Base-by-base conservation (phyloP, 2,329 filamentous ascomycete genomes). In the Botryotinia convoluta region DNA sequence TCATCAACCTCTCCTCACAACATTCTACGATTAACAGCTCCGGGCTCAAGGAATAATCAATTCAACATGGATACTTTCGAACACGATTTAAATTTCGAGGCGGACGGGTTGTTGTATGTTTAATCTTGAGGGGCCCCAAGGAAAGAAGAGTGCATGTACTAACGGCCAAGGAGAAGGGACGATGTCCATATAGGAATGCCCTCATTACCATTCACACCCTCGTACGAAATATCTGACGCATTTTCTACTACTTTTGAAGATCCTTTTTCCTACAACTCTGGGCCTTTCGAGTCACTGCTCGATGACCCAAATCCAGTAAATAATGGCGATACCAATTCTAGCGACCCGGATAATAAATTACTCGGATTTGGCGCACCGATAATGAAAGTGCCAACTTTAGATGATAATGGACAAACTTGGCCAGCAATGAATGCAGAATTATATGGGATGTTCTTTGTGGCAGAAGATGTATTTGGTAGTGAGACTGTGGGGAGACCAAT, bases 371-470 rank as follows among this genome's bases (percentile, higher is more conserved):
- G 90, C 0, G 84, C 89, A 18, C 88, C 90, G 1, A 84, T 87
- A 45, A 85, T 90, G 78, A 89, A 87, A 77, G 84, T 86, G 51
- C 87, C 87, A 6, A 83, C 93, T 12, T 82, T 94, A 67, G 92
- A 93, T 77, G 91, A 92, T 75, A 83, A 86, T 10, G 90, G 89
- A 70, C 86, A 90, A 68, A 87, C 88, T 44, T 89, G 92, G 72
- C 85, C 92, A 18, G 86, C 84, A 77, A 90, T 95, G 85, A 87
- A 87, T 35, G 92, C 92, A 73, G 92, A 95, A 83, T 84, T 95
- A 20, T 93, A 94, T 79, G 93, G 93, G 86, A 95, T 95, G 92
- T 95, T 95, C 85, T 75, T 95, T 80, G 88, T 95, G 39, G 93
- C 93, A 62, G 93, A 95, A 81, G 92, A 93, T 78, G 92, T 94